These are phyloP conservation scores for Boletus rubroflammeus DNA, from an alignment of 768 basidiomycete genomes.

Conservation along the genomic window DNA sequence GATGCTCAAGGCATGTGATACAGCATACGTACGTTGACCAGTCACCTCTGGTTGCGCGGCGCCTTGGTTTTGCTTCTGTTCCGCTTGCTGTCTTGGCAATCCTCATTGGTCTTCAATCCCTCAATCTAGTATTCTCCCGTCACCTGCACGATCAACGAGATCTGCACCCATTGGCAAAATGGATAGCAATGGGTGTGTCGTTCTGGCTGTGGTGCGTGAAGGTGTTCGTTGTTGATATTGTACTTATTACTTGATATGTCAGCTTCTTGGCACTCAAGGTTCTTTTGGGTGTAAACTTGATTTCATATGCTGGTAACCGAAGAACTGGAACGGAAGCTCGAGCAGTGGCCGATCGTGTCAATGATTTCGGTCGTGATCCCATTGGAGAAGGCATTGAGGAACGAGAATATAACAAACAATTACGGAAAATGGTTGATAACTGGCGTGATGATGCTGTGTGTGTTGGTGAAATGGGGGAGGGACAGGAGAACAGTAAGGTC, in stretches of 20 bases:
- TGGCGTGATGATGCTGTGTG: slow-evolving; percentile 62
- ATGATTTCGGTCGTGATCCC: slow-evolving; percentile 86
- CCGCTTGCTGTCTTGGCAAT: slow-evolving; percentile 84
- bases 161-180: slow-evolving; percentile 47
- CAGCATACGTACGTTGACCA: slow-evolving; percentile 93
- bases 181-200: slow-evolving; percentile 58
- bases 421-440: slow-evolving; percentile 69
- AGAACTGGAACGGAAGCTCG: slow-evolving; percentile 76
- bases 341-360: slow-evolving; percentile 68
- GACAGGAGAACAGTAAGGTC: slow-evolving; percentile 1
- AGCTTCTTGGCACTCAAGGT: slow-evolving; percentile 87
- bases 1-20: slow-evolving; percentile 2
- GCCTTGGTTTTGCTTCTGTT: slow-evolving; percentile 89
- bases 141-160: slow-evolving; percentile 40
- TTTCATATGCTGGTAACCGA: slow-evolving; percentile 77
- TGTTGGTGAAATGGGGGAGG: slow-evolving; percentile 74
- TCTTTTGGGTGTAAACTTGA: slow-evolving; percentile 84
- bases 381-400: slow-evolving; percentile 90
- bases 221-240: slow-evolving; percentile 16
- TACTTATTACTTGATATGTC: not conserved
- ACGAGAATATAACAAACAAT: slow-evolving; percentile 79
- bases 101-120: slow-evolving; percentile 71
- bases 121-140: slow-evolving; percentile 56
- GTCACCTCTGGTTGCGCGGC: slow-evolving; percentile 88
- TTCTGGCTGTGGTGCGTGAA: slow-evolving; percentile 82